phyloP scores from a whole-genome alignment of 345 rosid genomes.

The Salix caprea region DNA sequence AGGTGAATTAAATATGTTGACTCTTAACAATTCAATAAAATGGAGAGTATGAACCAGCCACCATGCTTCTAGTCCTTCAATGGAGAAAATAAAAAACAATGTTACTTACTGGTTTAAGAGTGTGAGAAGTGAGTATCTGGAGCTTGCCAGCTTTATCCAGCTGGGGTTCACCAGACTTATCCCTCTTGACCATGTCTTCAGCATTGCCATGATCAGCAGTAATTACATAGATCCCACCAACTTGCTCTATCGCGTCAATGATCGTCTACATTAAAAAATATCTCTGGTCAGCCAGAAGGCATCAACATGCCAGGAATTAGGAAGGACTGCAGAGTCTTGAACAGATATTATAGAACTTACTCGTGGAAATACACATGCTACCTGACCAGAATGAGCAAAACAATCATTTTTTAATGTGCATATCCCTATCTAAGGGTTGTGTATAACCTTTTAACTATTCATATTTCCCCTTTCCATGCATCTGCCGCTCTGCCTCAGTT shows the following conservation, averaged over 20 bases:
- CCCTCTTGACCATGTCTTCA: conserved; percentile 96
- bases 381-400: no score
- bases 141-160: conserved; percentile 63
- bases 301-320: background rate
- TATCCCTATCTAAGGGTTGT: background rate
- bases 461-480: background rate
- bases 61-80: background rate
- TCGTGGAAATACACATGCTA: background rate
- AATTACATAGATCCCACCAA: conserved; percentile 81
- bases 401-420: background rate
- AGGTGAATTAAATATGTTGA: background rate
- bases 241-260: conserved; percentile 75
- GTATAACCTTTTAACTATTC: background rate
- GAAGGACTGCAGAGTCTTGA: background rate
- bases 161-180: conserved; percentile 69
- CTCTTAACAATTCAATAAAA: background rate
- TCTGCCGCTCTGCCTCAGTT: background rate
- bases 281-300: background rate
- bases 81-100: background rate
- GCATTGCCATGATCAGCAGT: conserved; percentile 99
- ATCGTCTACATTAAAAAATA: conserved; percentile 55
- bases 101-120: conserved; percentile 78
- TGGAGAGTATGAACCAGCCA: background rate
- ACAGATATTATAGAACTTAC: background rate
- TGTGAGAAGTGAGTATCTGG: conserved; percentile 95